phyloP scores from a whole-genome alignment of 257 asterid genomes.

The Petunia secreta region DNA sequence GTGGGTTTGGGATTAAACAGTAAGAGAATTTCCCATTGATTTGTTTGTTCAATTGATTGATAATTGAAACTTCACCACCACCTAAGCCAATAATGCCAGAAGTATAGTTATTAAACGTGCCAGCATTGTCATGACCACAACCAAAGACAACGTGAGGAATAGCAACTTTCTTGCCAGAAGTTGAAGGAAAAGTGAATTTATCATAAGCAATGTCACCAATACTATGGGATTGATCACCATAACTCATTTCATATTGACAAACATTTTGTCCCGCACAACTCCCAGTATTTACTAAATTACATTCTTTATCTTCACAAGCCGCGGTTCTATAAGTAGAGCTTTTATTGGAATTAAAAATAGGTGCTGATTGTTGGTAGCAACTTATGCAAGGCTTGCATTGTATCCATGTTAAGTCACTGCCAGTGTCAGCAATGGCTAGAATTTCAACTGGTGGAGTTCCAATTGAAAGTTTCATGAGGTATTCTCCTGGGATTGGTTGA shows the following conservation, averaged over 20 bases:
- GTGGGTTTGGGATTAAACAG: slow-evolving; percentile 20
- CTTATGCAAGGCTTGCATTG: slow-evolving; percentile 48
- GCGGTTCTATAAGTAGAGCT: slow-evolving; percentile 34
- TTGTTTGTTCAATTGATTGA: slow-evolving; percentile 8
- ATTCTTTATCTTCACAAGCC: slow-evolving; percentile 20
- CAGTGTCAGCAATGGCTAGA: slow-evolving; percentile 46
- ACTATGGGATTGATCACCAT: slow-evolving; percentile 30
- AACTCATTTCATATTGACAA: slow-evolving; percentile 32
- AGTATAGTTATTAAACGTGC: not conserved
- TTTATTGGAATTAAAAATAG: slow-evolving; percentile 34
- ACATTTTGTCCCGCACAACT: slow-evolving; percentile 14
- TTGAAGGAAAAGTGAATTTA: slow-evolving; percentile 3
- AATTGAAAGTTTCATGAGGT: slow-evolving; percentile 37
- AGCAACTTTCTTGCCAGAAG: not conserved
- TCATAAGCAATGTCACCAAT: slow-evolving; percentile 24
- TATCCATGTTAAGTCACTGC: slow-evolving; percentile 51
- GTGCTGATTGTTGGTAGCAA: slow-evolving; percentile 38
- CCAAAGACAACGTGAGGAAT: slow-evolving; percentile 25
- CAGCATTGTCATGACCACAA: slow-evolving; percentile 32
- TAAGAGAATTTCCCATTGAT: slow-evolving; percentile 34
- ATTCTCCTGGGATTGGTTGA: slow-evolving; percentile 29
- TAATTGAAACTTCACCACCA: slow-evolving; percentile 20
- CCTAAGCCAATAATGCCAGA: slow-evolving; percentile 36
- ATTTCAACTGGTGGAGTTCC: slow-evolving; percentile 47
- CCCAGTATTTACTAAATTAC: not conserved